These are phyloP conservation scores for Didymellaceae sp. DNA, from an alignment of 2,329 filamentous ascomycete species.

Conservation along the genomic window DNA sequence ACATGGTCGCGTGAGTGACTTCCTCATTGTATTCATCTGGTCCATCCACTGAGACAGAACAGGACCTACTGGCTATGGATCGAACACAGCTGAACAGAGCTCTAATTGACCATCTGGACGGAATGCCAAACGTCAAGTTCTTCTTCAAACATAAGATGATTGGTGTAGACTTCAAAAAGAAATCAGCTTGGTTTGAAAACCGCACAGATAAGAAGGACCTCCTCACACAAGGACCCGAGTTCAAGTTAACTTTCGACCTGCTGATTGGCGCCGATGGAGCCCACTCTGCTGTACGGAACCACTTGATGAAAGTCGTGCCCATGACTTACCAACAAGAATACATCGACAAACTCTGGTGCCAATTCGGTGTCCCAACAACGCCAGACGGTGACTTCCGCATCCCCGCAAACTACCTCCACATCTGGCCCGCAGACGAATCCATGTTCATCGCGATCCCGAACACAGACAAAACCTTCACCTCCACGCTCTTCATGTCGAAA, in stretches of 20 bases:
- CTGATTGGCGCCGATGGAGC: slow-evolving; percentile 95
- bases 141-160: slow-evolving; percentile 94
- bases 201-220: slow-evolving; percentile 32
- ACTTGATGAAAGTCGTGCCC: slow-evolving; percentile 92
- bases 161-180: slow-evolving; percentile 80
- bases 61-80: slow-evolving; percentile 88
- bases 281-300: slow-evolving; percentile 87
- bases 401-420: slow-evolving; percentile 92
- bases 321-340: slow-evolving; percentile 95
- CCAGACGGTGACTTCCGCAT: slow-evolving; percentile 70
- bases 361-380: slow-evolving; percentile 78
- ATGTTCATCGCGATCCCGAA: slow-evolving; percentile 98
- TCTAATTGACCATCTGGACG: slow-evolving; percentile 82
- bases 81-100: slow-evolving; percentile 81
- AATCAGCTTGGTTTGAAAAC: slow-evolving; percentile 86
- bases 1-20: slow-evolving; percentile 79
- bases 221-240: slow-evolving; percentile 59
- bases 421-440: slow-evolving; percentile 91
- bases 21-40: not conserved
- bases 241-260: slow-evolving; percentile 87
- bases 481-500: slow-evolving; percentile 87
- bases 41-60: slow-evolving; percentile 19
- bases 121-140: slow-evolving; percentile 85
- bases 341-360: slow-evolving; percentile 96
- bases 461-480: slow-evolving; percentile 91